phyloP scores from a whole-genome alignment of 2,329 filamentous ascomycete species.

The Aspergillus felis region DNA sequence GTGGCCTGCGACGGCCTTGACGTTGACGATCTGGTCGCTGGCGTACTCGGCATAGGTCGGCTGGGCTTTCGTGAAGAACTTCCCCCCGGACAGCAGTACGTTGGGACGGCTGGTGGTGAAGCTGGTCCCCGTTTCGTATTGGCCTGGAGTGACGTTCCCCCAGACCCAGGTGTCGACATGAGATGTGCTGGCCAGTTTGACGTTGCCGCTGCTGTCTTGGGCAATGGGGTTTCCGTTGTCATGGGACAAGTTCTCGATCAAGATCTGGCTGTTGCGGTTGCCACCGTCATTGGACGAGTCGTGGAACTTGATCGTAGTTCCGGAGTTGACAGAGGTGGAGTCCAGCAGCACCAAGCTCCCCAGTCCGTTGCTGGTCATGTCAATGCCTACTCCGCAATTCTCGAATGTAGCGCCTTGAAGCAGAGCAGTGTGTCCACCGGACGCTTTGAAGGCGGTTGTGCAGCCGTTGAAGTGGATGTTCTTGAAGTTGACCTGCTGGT shows the following conservation, averaged over 20 bases:
- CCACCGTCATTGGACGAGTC: conserved; percentile 28
- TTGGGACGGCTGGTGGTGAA: conserved; percentile 29
- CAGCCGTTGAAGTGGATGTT: conserved; percentile 57
- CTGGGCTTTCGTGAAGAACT: conserved; percentile 40
- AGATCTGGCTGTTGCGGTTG: conserved; percentile 23
- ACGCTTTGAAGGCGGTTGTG: conserved; percentile 46
- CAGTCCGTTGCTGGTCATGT: conserved; percentile 24
- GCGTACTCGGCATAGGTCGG: conserved; percentile 46
- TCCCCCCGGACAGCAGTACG: conserved; percentile 30
- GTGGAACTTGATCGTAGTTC: conserved; percentile 22
- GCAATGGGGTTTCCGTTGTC: conserved; percentile 24
- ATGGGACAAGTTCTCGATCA: conserved; percentile 25
- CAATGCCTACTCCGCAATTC: conserved; percentile 23
- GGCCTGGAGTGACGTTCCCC: conserved; percentile 27
- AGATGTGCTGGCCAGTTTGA: conserved; percentile 11
- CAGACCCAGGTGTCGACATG: conserved; percentile 31
- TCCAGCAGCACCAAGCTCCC: conserved; percentile 28
- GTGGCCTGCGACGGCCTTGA: conserved; percentile 42
- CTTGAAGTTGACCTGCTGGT: conserved; percentile 42
- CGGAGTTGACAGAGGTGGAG: conserved; percentile 21
- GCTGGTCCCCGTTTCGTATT: conserved; percentile 28
- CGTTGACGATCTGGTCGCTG: conserved; percentile 42
- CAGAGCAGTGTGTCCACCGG: conserved; percentile 26
- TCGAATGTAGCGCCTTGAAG: conserved; percentile 26
- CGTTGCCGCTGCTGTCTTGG: conserved; percentile 22